Evolutionary conservation across 768 basidiomycete species (phyloP), one percentile per base, ranked within the genome.

Genomic region (Dentipellis sp.): DNA sequence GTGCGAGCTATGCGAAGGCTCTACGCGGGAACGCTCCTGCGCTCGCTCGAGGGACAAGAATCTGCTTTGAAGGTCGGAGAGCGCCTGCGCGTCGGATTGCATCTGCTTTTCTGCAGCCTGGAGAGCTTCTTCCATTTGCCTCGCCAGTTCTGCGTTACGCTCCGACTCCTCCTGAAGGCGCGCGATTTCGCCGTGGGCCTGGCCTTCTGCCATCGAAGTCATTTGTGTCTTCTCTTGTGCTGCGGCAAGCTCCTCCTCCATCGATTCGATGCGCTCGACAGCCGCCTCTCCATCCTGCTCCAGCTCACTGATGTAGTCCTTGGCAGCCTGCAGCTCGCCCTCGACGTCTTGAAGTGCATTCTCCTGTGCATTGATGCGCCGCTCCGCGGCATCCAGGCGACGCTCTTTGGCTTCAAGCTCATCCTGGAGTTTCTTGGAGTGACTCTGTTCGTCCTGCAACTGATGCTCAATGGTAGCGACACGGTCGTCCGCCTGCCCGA

Each of bases 111-210:
- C 87, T 0, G 83, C 82, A 6, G 82, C 87, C 52, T 86, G 81
- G 53, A 93, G 69, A 0, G 88, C 91, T 1, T 84, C 80, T 60
- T 91, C 85, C 76, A 90, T 75, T 66, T 91, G 86, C 46, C 75
- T 69, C 17, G 74, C 80, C 2, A 84, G 73, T 61, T 85, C 79
- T 14, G 75, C 70, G 10, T 81, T 72, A 52, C 74, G 71, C 52
- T 80, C 75, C 49, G 77, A 65, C 53, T 77, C 76, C 50, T 80
- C 74, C 14, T 71, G 70, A 46, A 62, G 54, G 3, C 16, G 29
- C 1, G 54, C 54, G 17, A 54, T 37, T 19, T 42, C 29, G 29
- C 29, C 29, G 29, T 29, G 29, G 6, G 29, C 73, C 49, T 81
- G 73, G 40, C 78, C 77, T 55, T 76, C 76, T 22, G 77, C 74